Conservation (phyloP, 306 rosid species). For the Heteromeles arbutifolia region DNA sequence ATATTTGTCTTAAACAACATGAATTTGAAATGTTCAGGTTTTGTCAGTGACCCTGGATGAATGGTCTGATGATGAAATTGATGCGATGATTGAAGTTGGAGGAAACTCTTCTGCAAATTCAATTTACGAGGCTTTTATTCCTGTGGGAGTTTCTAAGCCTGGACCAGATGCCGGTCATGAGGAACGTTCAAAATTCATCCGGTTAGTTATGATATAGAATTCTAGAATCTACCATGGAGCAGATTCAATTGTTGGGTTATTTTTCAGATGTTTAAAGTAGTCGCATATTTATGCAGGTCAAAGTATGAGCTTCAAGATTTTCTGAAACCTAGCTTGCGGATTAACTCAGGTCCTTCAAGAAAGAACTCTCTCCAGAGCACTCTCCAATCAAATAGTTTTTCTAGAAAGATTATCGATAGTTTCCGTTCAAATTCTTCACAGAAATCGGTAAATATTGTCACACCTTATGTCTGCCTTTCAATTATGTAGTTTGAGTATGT, state of each 20-base stretch:
- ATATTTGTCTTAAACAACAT: background rate
- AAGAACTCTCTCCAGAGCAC: slow-evolving; percentile 31
- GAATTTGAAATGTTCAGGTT: slow-evolving; percentile 53
- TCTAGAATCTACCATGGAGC: background rate
- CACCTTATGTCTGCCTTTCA: slow-evolving; percentile 11
- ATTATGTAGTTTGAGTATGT: slow-evolving; percentile 16
- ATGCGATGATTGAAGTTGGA: slow-evolving; percentile 89
- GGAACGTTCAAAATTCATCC: slow-evolving; percentile 66
- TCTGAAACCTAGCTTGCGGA: slow-evolving; percentile 94
- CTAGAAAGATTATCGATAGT: slow-evolving; percentile 47
- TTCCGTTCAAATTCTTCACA: slow-evolving; percentile 45
- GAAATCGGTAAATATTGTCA: slow-evolving; percentile 44
- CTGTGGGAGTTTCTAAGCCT: slow-evolving; percentile 76
- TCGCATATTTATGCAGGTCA: slow-evolving; percentile 42
- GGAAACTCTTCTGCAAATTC: slow-evolving; percentile 91
- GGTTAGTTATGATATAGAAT: slow-evolving; percentile 42
- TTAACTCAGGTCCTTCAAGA: slow-evolving; percentile 44
- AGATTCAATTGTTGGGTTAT: slow-evolving; percentile 6
- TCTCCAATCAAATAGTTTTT: slow-evolving; percentile 33
- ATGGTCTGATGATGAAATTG: slow-evolving; percentile 94
- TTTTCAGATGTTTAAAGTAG: slow-evolving; percentile 10
- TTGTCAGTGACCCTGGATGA: slow-evolving; percentile 91
- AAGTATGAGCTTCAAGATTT: slow-evolving; percentile 89
- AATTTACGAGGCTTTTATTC: slow-evolving; percentile 86
- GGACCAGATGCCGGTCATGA: slow-evolving; percentile 68